Conservation (phyloP, 495 filamentous ascomycete genomes). For the Xylaria curta region DNA sequence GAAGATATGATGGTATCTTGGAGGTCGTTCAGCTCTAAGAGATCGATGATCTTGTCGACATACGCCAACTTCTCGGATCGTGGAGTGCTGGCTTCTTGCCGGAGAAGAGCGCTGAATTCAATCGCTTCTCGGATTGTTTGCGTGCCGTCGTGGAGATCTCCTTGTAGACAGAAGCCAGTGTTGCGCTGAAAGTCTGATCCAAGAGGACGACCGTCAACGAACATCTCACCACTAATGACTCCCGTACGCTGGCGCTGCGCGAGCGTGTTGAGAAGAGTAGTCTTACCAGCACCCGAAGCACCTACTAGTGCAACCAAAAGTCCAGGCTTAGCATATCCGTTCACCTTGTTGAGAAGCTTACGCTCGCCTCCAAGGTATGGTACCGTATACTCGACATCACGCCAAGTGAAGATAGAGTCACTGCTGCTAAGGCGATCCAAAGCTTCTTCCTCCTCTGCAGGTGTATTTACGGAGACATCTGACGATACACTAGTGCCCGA, state of each 20-base stretch:
- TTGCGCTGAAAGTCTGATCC: constrained; percentile 76
- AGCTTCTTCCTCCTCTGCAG: constrained; percentile 53
- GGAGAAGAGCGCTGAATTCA: constrained; percentile 77
- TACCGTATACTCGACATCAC: constrained; percentile 73
- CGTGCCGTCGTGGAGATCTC: constrained; percentile 82
- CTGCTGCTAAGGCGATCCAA: constrained; percentile 64
- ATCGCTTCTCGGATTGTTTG: constrained; percentile 87
- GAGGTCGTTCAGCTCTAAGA: constrained; percentile 81
- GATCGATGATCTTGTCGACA: constrained; percentile 85
- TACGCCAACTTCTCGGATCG: constrained; percentile 79
- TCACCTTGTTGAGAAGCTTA: constrained; percentile 72
- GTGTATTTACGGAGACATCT: constrained; percentile 29
- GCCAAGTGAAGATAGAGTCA: constrained; percentile 78
- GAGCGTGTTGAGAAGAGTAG: constrained; percentile 75
- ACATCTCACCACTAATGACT: constrained; percentile 73
- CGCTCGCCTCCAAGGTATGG: constrained; percentile 72
- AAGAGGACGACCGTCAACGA: constrained; percentile 76
- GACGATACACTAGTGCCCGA: constrained; percentile 30
- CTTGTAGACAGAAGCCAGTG: constrained; percentile 87
- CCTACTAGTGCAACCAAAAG: constrained; percentile 81
- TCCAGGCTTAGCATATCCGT: constrained; percentile 79
- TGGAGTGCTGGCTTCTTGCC: constrained; percentile 71
- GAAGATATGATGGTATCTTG: constrained; percentile 84
- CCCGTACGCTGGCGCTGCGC: constrained; percentile 79
- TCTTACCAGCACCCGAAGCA: constrained; percentile 82